These are phyloP conservation scores for Pichia sp. DNA, from an alignment of 1,139 yeast species.

Conservation along the genomic window DNA sequence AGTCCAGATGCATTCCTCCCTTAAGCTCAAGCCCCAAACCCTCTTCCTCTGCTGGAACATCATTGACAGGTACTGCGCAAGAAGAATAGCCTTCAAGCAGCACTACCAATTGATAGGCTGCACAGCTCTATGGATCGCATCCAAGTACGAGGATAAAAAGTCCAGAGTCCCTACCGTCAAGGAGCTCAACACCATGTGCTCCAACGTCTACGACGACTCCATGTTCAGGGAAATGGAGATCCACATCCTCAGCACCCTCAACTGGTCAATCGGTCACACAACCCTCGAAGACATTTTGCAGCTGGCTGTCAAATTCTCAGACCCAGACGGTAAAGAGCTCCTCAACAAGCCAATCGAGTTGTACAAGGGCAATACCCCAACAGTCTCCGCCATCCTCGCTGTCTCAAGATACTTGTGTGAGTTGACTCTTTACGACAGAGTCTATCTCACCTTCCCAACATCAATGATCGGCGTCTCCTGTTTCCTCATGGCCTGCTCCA, in stretches of 20 bases:
- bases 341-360: constrained; percentile 27
- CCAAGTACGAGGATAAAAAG: constrained; percentile 88
- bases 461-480: constrained; percentile 67
- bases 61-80: constrained; percentile 87
- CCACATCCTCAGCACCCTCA: constrained; percentile 77
- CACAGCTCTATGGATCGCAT: constrained; percentile 92
- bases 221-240: constrained; percentile 96
- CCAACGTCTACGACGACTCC: constrained; percentile 78
- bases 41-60: constrained; percentile 74
- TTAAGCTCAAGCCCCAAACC: constrained; percentile 74
- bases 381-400: constrained; percentile 49
- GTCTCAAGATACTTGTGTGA: constrained; percentile 71
- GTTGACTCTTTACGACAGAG: constrained; percentile 66
- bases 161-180: constrained; percentile 74
- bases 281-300: constrained; percentile 59
- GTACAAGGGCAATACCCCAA: constrained; percentile 32
- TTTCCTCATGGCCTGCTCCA: constrained; percentile 65
- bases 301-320: constrained; percentile 42
- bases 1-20: constrained; percentile 73
- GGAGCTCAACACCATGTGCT: constrained; percentile 74
- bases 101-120: constrained; percentile 93
- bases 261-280: constrained; percentile 67
- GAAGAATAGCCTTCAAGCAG: constrained; percentile 82
- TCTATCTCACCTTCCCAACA: constrained; percentile 57
- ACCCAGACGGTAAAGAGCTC: constrained; percentile 31